Evolutionary conservation across 1,284 basidiomycete genomes (phyloP), one percentile per base, ranked within the genome.

Genomic region (Rhodotorula sp.): DNA sequence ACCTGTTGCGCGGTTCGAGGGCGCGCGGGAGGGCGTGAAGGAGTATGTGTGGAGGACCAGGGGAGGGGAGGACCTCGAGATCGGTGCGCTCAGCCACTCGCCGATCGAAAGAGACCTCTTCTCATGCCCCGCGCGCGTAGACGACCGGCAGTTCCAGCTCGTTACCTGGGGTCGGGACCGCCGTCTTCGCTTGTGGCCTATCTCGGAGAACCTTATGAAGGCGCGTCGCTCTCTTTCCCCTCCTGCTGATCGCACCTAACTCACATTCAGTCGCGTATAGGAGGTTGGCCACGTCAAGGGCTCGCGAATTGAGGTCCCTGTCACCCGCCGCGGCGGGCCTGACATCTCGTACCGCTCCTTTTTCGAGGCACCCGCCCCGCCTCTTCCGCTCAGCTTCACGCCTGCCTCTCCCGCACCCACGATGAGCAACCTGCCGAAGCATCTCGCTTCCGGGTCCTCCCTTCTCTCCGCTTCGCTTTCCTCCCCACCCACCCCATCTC

Each of bases 101-200:
- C 9, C 4, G 21, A 10, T 27, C 17, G 39, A 56, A 21, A 54
- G 32, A 50, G 34, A 17, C 61, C 67, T 50, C 73, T 27, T 29
- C 64, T 46, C 13, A 63, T 25, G 21, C 32, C 48, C 17, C 25
- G 19, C 44, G 15, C 44, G 39, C 48, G 70, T 78, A 85, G 88
- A 89, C 68, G 86, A 88, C 79, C 86, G 88, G 17, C 89, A 91
- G 69, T 95, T 94, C 81, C 94, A 97, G 80, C 85, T 99, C 6
- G 92, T 99, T 62, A 98, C 95, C 0, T 98, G 95, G 96, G 92
- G 92, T 3, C 96, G 95, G 81, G 97, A 98, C 80, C 88, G 93
- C 56, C 96, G 91, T 0, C 83, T 99, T 48, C 85, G 93, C 17
- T 91, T 98, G 77, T 97, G 94, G 92, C 94, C 94, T 0, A 85